Percentiles rank a stretch among this genome's conserved stretches.
phyloP scores from a whole-genome alignment of 208 protist species.

The Trypanosoma lewisi region DNA sequence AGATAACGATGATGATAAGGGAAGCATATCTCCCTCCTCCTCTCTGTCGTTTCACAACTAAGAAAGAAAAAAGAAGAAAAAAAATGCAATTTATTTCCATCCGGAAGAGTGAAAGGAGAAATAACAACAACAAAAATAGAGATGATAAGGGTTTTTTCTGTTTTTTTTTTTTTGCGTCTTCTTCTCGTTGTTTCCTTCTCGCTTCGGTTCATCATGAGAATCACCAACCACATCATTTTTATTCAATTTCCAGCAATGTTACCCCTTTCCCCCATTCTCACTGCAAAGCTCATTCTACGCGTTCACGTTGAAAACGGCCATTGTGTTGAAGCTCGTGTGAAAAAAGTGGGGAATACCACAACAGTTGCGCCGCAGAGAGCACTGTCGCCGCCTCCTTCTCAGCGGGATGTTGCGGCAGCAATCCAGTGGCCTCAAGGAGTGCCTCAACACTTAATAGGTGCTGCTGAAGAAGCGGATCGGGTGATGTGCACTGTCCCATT shows the following conservation, averaged over 20 bases:
- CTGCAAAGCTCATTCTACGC: constrained; percentile 4
- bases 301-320: constrained; percentile 4
- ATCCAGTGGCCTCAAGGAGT: constrained; percentile 10
- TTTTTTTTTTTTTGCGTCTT: background rate
- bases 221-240: background rate
- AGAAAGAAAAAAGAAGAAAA: constrained; percentile 18
- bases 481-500: constrained; percentile 4
- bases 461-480: constrained; percentile 28
- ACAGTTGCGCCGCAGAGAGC: constrained; percentile 33
- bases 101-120: constrained; percentile 10
- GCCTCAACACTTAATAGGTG: constrained; percentile 22
- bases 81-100: no score
- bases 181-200: background rate
- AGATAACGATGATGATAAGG: constrained; percentile 9
- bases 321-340: constrained; percentile 27
- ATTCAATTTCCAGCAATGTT: background rate
- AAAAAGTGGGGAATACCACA: constrained; percentile 63
- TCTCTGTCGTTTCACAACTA: background rate
- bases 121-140: no score
- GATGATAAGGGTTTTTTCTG: no score
- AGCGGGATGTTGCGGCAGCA: constrained; percentile 3
- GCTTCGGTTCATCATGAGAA: no score
- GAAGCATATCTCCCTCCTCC: background rate
- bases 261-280: background rate
- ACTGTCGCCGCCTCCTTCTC: background rate